A percentile compares a stretch with the other conserved stretches of the same genome.
Conservation (phyloP, 306 rosid species). For the Vigna angularis region DNA sequence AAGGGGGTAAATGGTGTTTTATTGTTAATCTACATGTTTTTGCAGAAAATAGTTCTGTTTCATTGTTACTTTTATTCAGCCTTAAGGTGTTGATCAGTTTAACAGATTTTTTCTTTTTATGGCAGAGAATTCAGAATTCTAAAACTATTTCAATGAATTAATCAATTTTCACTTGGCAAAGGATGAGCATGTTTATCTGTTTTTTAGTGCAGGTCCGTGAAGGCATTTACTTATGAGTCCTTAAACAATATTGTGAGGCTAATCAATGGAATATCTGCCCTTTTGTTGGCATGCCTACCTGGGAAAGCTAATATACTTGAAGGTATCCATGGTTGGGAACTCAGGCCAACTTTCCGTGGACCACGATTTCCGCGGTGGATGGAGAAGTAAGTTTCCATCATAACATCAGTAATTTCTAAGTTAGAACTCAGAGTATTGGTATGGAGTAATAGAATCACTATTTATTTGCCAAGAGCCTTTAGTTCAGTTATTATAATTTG, state of each 20-base stretch:
- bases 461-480: slow-evolving; percentile 9
- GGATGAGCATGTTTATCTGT: slow-evolving; percentile 35
- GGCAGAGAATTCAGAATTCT: slow-evolving; percentile 1
- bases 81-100: slow-evolving; percentile 2
- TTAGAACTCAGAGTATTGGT: neutral
- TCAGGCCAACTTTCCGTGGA: slow-evolving; percentile 88
- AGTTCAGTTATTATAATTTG: neutral
- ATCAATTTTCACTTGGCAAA: slow-evolving; percentile 2
- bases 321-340: slow-evolving; percentile 99
- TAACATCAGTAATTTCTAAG: slow-evolving; percentile 13
- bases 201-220: slow-evolving; percentile 79
- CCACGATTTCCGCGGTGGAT: slow-evolving; percentile 99
- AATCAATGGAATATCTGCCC: slow-evolving; percentile 92
- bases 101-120: neutral
- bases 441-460: neutral
- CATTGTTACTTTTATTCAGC: slow-evolving; percentile 8
- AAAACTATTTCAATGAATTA: slow-evolving; percentile 13
- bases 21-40: slow-evolving; percentile 22
- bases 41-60: slow-evolving; percentile 11
- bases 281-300: slow-evolving; percentile 74
- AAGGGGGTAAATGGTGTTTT: neutral
- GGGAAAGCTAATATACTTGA: slow-evolving; percentile 85
- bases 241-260: slow-evolving; percentile 79
- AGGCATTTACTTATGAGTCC: slow-evolving; percentile 83
- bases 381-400: slow-evolving; percentile 73